A percentile compares a stretch with the other conserved stretches of the same genome.
Conservation (phyloP, 2,329 filamentous ascomycete species). For the Sordariomycetes sp. region DNA sequence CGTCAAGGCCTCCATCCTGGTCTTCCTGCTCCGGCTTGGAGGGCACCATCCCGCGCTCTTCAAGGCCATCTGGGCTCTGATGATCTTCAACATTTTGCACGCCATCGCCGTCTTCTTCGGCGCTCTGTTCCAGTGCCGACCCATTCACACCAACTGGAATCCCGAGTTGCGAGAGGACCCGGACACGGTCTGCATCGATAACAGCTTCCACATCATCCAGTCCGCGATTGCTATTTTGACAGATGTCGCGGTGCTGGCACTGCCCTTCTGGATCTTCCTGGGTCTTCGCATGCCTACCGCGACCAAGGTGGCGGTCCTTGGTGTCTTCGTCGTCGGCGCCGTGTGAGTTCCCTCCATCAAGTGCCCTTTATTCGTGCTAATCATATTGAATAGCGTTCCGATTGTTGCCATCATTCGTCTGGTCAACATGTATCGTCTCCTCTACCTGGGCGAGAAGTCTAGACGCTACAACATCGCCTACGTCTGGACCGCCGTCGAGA, state of each 20-base stretch:
- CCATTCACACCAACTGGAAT: slow-evolving; percentile 24
- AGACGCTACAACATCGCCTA: slow-evolving; percentile 20
- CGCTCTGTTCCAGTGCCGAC: slow-evolving; percentile 29
- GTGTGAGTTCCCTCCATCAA: slow-evolving; percentile 17
- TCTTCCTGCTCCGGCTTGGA: slow-evolving; percentile 34
- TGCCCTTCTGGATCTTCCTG: slow-evolving; percentile 31
- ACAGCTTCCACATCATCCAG: slow-evolving; percentile 21
- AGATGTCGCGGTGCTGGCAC: slow-evolving; percentile 25
- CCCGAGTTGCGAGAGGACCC: slow-evolving; percentile 8
- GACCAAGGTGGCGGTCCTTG: slow-evolving; percentile 26
- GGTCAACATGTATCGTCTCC: slow-evolving; percentile 13
- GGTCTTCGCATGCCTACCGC: slow-evolving; percentile 26
- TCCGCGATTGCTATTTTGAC: slow-evolving; percentile 29
- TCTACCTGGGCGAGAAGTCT: slow-evolving; percentile 9
- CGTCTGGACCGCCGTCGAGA: slow-evolving; percentile 20
- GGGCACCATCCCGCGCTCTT: slow-evolving; percentile 22
- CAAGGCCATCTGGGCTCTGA: slow-evolving; percentile 12
- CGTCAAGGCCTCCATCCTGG: slow-evolving; percentile 32
- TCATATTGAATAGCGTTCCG: slow-evolving; percentile 15
- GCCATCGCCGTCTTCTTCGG: slow-evolving; percentile 25
- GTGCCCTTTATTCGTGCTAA: not conserved
- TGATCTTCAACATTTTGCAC: slow-evolving; percentile 23
- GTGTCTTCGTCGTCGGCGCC: slow-evolving; percentile 27
- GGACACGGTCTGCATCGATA: slow-evolving; percentile 19
- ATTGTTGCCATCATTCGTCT: slow-evolving; percentile 22